Percentiles rank a stretch among this genome's conserved stretches.
phyloP scores from a whole-genome alignment of 257 asterid species.

The Solanum ossicruentum region DNA sequence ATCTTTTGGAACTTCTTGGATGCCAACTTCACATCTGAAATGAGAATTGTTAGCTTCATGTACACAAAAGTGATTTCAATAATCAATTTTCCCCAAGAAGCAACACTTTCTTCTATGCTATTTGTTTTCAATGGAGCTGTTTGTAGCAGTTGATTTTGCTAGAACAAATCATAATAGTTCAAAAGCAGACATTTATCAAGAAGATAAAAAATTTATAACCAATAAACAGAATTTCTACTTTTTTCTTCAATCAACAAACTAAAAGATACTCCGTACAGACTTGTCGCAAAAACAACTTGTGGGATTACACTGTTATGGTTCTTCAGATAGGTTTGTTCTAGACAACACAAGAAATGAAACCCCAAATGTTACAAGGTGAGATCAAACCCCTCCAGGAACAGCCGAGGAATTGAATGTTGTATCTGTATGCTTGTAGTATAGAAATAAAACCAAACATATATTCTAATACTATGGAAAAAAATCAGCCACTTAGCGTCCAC shows the following conservation, averaged over 20 bases:
- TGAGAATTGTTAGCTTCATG: background rate
- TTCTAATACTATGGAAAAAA: background rate
- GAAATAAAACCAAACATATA: background rate
- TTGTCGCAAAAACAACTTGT: too few species aligned
- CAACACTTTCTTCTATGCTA: background rate
- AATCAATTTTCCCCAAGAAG: background rate
- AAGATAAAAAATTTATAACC: background rate
- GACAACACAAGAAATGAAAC: background rate
- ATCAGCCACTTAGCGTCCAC: background rate
- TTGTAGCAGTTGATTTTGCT: background rate
- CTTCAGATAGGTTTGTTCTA: background rate
- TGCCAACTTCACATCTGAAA: slow-evolving; percentile 78
- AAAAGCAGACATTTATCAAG: background rate
- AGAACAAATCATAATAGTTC: background rate
- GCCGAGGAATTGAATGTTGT: background rate
- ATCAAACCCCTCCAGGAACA: background rate
- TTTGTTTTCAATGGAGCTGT: background rate
- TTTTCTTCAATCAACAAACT: background rate
- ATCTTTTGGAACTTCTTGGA: slow-evolving; percentile 77
- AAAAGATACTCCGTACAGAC: background rate
- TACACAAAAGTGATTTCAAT: background rate
- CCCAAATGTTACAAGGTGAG: background rate
- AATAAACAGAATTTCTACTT: background rate
- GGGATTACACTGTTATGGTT: too few species aligned
- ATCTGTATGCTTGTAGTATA: background rate